Evolutionary conservation across 139 green algal species (phyloP), one percentile per base, ranked within the genome.

Genomic region (Astrephomene gubernaculifera): DNA sequence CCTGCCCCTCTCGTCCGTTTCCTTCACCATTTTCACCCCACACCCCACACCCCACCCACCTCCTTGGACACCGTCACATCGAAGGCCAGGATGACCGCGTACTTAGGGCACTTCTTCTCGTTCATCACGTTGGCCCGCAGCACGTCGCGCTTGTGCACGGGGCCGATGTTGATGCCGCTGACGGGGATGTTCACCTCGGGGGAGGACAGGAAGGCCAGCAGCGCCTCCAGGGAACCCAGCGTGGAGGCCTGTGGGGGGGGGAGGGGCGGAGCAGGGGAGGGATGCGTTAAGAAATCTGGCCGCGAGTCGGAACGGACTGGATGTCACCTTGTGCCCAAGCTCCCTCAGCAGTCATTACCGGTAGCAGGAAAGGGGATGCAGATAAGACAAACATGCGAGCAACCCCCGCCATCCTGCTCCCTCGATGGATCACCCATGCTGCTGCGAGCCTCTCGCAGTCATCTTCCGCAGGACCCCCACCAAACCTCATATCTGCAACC

Each of bases 51-150:
- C 31, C 96, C 89, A 0, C 81, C 54, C 21, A 97, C 97, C 83
- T 99, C 96, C 45, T 88, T 92, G 29, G 82, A 95, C 43, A 98
- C 95, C 0, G 92, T 90, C 27, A 99, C 97, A 69, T 99, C 97
- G 87, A 99, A 99, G 22, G 97, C 97, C 29, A 99, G 94, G 82
- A 99, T 98, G 60, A 96, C 93, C 1, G 95, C 96, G 85, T 92
- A 99, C 93, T 99, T 98, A 81, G 73, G 82, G 43, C 86, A 52
- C 78, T 88, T 90, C 81, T 96, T 96, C 87, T 99, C 97, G 67
- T 97, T 94, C 97, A 99, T 99, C 6, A 98, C 94, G 85, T 94
- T 97, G 53, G 97, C 97, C 6, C 97, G 91, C 94, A 99, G 98
- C 54, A 99, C 93, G 81, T 99, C 97, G 67, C 93, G 94, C 91